phyloP scores from a whole-genome alignment of 148 eudicot species.

The Chenopodium berlandieri region DNA sequence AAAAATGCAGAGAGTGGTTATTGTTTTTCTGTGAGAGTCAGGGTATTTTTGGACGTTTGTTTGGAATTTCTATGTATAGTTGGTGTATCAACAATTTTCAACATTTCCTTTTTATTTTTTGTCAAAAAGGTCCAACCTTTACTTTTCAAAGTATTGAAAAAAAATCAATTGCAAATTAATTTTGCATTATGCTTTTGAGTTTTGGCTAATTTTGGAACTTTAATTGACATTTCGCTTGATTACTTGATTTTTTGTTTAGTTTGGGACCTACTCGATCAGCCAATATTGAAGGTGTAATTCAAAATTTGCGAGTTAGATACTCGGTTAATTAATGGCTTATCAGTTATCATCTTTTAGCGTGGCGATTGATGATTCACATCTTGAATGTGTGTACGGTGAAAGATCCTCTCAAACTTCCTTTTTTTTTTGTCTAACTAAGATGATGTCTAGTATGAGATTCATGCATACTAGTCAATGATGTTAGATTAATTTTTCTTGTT shows the following conservation, averaged over 20 bases:
- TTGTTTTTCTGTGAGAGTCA: not conserved
- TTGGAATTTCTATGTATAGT: not conserved
- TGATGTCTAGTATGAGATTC: not conserved
- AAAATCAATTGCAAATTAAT: not conserved
- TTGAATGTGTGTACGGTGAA: too few species aligned
- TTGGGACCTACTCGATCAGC: not conserved
- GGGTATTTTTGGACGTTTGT: conserved; percentile 16
- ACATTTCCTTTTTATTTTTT: not conserved
- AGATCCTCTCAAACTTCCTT: too few species aligned
- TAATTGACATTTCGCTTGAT: not conserved
- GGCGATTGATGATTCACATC: too few species aligned
- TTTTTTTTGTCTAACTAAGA: not conserved
- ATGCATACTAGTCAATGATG: too few species aligned
- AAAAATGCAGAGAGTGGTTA: not conserved
- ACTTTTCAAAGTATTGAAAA: conserved; percentile 16
- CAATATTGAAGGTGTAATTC: not conserved
- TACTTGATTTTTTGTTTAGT: not conserved
- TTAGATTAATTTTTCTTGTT: too few species aligned
- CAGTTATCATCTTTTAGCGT: too few species aligned
- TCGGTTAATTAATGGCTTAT: not conserved
- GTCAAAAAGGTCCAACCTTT: conserved; percentile 25
- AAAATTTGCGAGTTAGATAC: not conserved
- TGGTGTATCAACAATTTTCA: conserved; percentile 9
- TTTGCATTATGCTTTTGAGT: not conserved
- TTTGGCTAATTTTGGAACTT: conserved; percentile 6